Percentiles rank a stretch among this genome's conserved stretches.
These are phyloP conservation scores for Plasmodium berghei DNA, from an alignment of 169 alveolate species.

Conservation along the genomic window DNA sequence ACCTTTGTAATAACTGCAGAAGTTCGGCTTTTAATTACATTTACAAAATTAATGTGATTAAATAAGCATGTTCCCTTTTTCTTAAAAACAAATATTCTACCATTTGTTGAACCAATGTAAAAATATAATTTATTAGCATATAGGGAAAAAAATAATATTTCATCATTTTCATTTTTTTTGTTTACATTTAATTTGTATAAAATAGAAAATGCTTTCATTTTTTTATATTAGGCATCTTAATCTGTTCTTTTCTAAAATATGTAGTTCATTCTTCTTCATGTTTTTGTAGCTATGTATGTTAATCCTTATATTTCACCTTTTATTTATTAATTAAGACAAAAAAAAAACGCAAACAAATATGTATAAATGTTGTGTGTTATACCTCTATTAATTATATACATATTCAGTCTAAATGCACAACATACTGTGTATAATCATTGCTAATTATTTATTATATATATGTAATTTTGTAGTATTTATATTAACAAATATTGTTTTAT, in stretches of 20 bases:
- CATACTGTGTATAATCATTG: too few relatives aligned
- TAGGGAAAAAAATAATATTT: conserved; percentile 28
- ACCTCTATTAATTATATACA: too few relatives aligned
- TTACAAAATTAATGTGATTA: conserved; percentile 1
- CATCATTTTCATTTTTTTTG: conserved; percentile 8
- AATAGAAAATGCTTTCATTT: conserved; percentile 68
- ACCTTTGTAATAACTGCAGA: conserved; percentile 48
- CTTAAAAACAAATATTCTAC: conserved; percentile 60
- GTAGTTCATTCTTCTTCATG: neutral
- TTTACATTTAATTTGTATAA: conserved; percentile 40
- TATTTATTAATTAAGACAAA: too few relatives aligned
- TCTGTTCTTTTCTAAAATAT: neutral
- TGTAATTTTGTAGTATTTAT: too few relatives aligned
- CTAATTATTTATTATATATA: too few relatives aligned
- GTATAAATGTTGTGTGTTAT: too few relatives aligned
- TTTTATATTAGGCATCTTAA: conserved; percentile 2
- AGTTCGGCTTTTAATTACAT: conserved; percentile 8
- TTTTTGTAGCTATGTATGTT: too few relatives aligned
- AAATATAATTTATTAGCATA: conserved; percentile 15
- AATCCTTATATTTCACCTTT: too few relatives aligned
- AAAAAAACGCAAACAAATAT: too few relatives aligned
- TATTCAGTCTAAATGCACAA: too few relatives aligned
- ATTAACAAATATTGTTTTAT: too few relatives aligned
- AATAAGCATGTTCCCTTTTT: conserved; percentile 19
- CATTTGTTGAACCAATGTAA: conserved; percentile 58